Evolutionary conservation across 1,139 yeast species (phyloP), one percentile per base, ranked within the genome.

Genomic region (Geotrichum carabidarum): DNA sequence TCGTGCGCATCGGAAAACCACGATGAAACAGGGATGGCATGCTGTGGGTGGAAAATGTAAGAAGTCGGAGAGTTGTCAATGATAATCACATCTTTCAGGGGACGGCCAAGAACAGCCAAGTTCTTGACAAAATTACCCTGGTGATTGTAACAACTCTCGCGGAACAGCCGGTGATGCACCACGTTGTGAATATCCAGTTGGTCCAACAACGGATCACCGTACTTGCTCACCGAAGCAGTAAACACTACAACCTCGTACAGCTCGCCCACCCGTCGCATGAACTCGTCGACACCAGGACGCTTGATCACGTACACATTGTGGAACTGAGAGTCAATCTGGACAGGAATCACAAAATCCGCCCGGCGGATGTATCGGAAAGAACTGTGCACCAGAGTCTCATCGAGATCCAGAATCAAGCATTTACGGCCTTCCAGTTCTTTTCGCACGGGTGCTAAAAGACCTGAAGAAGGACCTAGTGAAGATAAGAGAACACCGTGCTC

Each of bases 1-100:
- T 93, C 99, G 69, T 93, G 99, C 43, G 94, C 84, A 73, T 93
- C 99, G 63, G 96, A 88, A 75, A 94, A 93, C 99, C 99, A 93
- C 69, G 94, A 84, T 60, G 96, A 88, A 36, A 93, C 88, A n/a
- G 99, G 99, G 44, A 94, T 86, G 12, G 98, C 95, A 74, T 93
- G 97, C 68, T 89, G 95, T 27, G 99, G 99, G 69, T 93, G 99
- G 77, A 93, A 88, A 55, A 91, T 83, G 70, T 94, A 93, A 12
- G 96, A 88, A 6, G 98, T 96, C 1, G 99, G 99, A 1, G 97
- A 90, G 71, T 93, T 93, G 74, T 93, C 99, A 62, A 93, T 83
- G 62, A 93, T 94, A 57, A 93, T 90, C 47, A 86, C 77, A 62
- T 91, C 96, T 58, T 79, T 74, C 59, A 94, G 75, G 1, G 97